These are phyloP conservation scores for Orbilia brochopaga DNA, from an alignment of 2,329 filamentous ascomycete species.

Conservation along the genomic window DNA sequence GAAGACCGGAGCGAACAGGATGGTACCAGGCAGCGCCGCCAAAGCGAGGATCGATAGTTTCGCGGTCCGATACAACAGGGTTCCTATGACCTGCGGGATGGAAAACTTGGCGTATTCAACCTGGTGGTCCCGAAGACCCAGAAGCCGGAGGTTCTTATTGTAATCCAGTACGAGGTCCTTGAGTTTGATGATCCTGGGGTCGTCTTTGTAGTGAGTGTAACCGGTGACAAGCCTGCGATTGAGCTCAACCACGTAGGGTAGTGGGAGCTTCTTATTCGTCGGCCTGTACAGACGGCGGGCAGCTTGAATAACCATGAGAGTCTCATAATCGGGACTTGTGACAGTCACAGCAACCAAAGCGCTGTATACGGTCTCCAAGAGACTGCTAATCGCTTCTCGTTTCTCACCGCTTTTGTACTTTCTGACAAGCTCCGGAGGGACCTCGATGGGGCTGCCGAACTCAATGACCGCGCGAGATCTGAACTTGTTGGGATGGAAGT, in stretches of 20 bases:
- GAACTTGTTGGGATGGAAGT: slow-evolving; percentile 99
- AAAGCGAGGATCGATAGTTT: slow-evolving; percentile 79
- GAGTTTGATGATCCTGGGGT: slow-evolving; percentile 78
- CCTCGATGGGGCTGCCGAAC: slow-evolving; percentile 86
- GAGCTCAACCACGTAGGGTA: slow-evolving; percentile 90
- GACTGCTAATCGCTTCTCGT: slow-evolving; percentile 81
- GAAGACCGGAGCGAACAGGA: slow-evolving; percentile 89
- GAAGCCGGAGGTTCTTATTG: slow-evolving; percentile 81
- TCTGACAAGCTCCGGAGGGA: slow-evolving; percentile 79
- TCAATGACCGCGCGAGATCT: slow-evolving; percentile 93
- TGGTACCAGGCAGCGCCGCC: slow-evolving; percentile 81
- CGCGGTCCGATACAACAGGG: slow-evolving; percentile 76
- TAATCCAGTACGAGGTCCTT: slow-evolving; percentile 79
- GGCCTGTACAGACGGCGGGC: slow-evolving; percentile 92
- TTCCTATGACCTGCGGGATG: slow-evolving; percentile 74
- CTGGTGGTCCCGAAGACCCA: slow-evolving; percentile 91
- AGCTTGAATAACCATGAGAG: slow-evolving; percentile 94
- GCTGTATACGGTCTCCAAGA: slow-evolving; percentile 86
- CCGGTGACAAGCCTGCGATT: slow-evolving; percentile 89
- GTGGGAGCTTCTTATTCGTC: slow-evolving; percentile 87
- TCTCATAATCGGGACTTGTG: slow-evolving; percentile 91
- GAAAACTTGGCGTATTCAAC: slow-evolving; percentile 89
- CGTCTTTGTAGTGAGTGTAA: slow-evolving; percentile 90
- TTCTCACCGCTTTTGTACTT: slow-evolving; percentile 83
- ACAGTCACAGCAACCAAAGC: slow-evolving; percentile 87